A percentile compares a stretch with the other conserved stretches of the same genome.
Evolutionary conservation across 768 basidiomycete genomes (phyloP).

Genomic region (Krasilnikovozyma curviuscula): DNA sequence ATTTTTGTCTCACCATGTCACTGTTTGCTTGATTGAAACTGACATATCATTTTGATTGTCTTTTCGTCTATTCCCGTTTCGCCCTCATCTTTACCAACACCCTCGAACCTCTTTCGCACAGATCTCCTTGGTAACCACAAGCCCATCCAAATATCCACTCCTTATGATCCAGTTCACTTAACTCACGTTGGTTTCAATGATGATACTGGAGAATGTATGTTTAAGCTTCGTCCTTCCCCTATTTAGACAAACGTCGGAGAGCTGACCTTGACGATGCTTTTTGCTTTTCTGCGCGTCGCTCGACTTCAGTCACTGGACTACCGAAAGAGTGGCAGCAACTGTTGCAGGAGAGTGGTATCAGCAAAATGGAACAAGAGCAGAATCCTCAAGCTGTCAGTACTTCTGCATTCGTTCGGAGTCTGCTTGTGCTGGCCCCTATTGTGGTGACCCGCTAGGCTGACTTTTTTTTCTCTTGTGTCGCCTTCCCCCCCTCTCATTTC

Average conservation of each 20-base stretch:
- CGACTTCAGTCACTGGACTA: constrained; percentile 38
- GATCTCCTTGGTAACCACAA: constrained; percentile 10
- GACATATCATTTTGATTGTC: not conserved
- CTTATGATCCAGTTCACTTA: constrained; percentile 96
- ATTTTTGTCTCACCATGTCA: not conserved
- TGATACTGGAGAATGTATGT: constrained; percentile 71
- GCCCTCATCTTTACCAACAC: not conserved
- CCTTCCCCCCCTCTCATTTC: not conserved
- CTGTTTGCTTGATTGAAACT: not conserved
- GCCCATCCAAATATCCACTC: constrained; percentile 67
- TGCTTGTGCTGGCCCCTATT: not conserved
- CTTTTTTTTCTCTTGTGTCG: not conserved
- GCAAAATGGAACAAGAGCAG: constrained; percentile 82
- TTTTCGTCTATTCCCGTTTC: not conserved
- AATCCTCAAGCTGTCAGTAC: constrained; percentile 71
- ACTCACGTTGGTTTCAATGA: constrained; percentile 99
- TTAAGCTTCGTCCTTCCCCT: too few species aligned
- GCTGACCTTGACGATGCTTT: not conserved
- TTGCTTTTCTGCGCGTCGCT: not conserved
- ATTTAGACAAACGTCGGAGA: not conserved
- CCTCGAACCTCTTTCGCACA: not conserved
- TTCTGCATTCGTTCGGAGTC: not conserved
- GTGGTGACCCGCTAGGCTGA: not conserved
- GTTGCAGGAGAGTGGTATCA: constrained; percentile 85
- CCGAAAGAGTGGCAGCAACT: constrained; percentile 99